Evolutionary conservation across 192 early-diverging fungal species (phyloP), one percentile per base, ranked within the genome.

Genomic region (Phycomyces nitens): DNA sequence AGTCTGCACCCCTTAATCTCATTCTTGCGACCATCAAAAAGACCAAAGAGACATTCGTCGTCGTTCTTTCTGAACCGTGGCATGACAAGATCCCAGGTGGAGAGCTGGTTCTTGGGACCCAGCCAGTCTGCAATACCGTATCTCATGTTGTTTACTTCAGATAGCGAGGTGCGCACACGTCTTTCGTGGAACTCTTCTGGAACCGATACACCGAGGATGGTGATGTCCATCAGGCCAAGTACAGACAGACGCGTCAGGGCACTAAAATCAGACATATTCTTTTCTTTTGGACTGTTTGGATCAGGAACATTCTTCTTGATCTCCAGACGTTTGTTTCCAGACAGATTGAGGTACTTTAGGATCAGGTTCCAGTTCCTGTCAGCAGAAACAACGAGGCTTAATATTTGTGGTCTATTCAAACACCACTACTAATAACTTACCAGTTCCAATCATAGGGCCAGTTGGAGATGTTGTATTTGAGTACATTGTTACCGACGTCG

Each of bases 371-470:
- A 93, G 69, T 93, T 94, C 82, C 83, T 82, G 75, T 9, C 22
- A 41, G 8, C 21, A 20, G 6, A 41, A 42, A 34, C 1, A 38
- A 24, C 1, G 15, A 56, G n/a, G 38, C 0, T 1, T 23, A 23
- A 53, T 18, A 53, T 58, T 29, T 55, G 16, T 55, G n/a, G n/a
- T n/a, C n/a, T n/a, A n/a, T n/a, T n/a, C n/a, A n/a, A n/a, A n/a
- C n/a, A n/a, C n/a, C n/a, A 51, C 29, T 29, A 27, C 41, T 16
- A 22, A 11, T n/a, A 15, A 47, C 65, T 53, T 78, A 83, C 92
- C 94, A 96, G 71, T 96, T 96, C 94, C 94, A 96, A 66, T 96
- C 94, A 72, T 91, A 94, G 14, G 89, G 91, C 92, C 93, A 96
- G 70, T 96, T 96, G 23, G 90, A 87, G 52, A 94, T 92, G 64